Evolutionary conservation across 345 rosid species (phyloP), one percentile per base, ranked within the genome.

Genomic region (Combretum micranthum): DNA sequence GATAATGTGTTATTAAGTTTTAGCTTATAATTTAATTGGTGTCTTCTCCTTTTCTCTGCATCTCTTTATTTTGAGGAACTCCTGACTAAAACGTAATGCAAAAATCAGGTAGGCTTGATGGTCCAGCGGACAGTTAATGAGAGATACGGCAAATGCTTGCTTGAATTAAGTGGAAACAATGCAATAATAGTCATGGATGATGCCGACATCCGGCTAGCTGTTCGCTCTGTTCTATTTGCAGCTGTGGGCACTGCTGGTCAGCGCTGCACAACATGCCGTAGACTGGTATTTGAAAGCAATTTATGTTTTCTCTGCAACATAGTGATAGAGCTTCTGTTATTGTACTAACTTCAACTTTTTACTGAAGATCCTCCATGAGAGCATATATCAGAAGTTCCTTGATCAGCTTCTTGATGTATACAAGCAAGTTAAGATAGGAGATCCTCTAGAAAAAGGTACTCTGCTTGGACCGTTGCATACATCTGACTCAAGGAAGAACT

Each of bases 191-290:
- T 93, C 49, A 87, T 93, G 99, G 95, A 84, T 67, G 97, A 90
- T 59, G 96, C 99, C 9, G 92, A 90, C 69, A 61, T 85, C 56
- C 78, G 72, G 68, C 73, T 93, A 68, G 99, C 99, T 53, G 86
- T 77, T 56, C 88, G 95, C 20, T 85, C 99, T 43, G 82, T 90
- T 65, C 68, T 90, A 47, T 90, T 89, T 72, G 99, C 97, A 53
- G 92, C 99, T 44, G 99, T 90, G 53, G 99, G 99, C 63, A 94
- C 97, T 13, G 97, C 97, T 75, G 97, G 97, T 47, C 99, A 90
- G 59, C 90, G 99, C 61, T 90, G 97, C 83, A 89, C 99, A 63
- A 87, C 99, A 56, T 90, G 96, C 68, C 99, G 97, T 71, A 79
- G 99, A 67, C 99, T 93, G 97, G 97, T 93, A 86, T 19, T 17